Percentiles rank a stretch among this genome's conserved stretches.
Conservation (phyloP, 345 rosid species). For the Populus ilicifolia region DNA sequence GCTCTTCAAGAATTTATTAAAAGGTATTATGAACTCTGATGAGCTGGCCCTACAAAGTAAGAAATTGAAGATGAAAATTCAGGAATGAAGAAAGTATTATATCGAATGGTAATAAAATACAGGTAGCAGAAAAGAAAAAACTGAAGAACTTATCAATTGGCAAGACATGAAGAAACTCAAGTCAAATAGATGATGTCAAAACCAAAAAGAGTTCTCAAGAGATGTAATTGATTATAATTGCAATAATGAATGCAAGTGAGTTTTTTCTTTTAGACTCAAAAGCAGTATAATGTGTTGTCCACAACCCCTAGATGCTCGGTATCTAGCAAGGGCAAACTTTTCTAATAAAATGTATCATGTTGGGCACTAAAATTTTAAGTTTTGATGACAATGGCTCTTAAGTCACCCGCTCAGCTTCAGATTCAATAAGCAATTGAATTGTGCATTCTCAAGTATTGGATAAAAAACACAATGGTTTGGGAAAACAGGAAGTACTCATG, state of each 20-base stretch:
- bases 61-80: not conserved
- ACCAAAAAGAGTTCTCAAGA: not conserved
- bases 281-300: not conserved
- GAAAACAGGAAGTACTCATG: not conserved
- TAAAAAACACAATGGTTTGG: not conserved
- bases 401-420: not conserved
- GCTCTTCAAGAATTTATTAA: constrained; percentile 69
- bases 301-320: not conserved
- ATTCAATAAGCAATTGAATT: not conserved
- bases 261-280: not conserved
- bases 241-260: not conserved
- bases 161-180: not conserved
- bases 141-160: not conserved
- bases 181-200: not conserved
- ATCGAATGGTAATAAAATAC: not conserved
- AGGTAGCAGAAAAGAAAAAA: not conserved
- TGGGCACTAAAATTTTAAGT: not conserved
- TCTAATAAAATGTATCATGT: not conserved
- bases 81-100: not conserved
- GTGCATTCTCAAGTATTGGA: not conserved
- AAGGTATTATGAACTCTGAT: constrained; percentile 72
- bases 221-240: not conserved
- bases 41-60: constrained; percentile 52
- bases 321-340: not conserved
- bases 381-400: not conserved